Conservation (phyloP, 225 moss, liverwort and hornwort species). For the Polytrichum formosum region DNA sequence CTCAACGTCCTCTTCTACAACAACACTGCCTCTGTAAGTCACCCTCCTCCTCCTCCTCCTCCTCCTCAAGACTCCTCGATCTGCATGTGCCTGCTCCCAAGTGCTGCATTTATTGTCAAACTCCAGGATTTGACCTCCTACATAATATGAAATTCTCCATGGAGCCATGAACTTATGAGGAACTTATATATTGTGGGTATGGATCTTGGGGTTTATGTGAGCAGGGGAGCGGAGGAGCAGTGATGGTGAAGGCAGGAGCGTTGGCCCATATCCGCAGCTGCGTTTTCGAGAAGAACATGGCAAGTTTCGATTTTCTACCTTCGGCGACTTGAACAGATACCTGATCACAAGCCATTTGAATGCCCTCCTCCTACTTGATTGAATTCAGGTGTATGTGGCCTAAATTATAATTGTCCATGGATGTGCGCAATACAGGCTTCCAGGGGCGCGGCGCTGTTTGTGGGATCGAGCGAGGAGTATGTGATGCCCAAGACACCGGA, state of each 20-base stretch:
- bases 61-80: background rate
- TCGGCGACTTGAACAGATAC: too few species aligned
- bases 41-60: background rate
- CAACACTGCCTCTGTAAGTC: slow-evolving; percentile 27
- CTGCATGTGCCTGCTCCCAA: too few species aligned
- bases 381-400: too few species aligned
- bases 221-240: slow-evolving; percentile 37
- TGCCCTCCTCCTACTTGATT: too few species aligned
- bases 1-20: slow-evolving; percentile 41
- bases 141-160: too few species aligned
- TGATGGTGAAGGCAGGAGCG: slow-evolving; percentile 49
- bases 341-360: too few species aligned
- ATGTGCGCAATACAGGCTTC: slow-evolving; percentile 21
- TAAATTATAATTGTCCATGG: too few species aligned
- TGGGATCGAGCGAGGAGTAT: slow-evolving; percentile 25
- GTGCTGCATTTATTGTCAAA: too few species aligned
- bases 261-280: slow-evolving; percentile 30
- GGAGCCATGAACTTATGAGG: background rate
- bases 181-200: too few species aligned
- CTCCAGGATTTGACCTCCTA: too few species aligned
- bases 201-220: background rate
- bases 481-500: background rate
- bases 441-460: slow-evolving; percentile 30
- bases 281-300: slow-evolving; percentile 36
- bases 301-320: background rate